phyloP scores from a whole-genome alignment of 2,329 filamentous ascomycete species.

The Aspergillaceae sp. region DNA sequence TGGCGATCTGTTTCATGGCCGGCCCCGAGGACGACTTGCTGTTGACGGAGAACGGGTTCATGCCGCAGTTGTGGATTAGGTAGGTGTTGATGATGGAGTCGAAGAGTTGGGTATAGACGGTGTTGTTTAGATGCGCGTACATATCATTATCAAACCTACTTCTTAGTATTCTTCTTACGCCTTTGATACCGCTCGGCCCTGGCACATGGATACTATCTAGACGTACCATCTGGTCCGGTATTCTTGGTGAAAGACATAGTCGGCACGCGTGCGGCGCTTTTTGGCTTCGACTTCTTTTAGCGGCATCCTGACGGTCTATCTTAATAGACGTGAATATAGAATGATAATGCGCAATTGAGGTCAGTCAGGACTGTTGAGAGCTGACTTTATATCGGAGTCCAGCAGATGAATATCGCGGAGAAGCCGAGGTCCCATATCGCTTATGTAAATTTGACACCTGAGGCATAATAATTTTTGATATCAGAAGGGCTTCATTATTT shows the following conservation, averaged over 20 bases:
- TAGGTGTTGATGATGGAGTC: slow-evolving; percentile 88
- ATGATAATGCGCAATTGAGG: no score
- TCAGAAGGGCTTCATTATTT: not conserved
- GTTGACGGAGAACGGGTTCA: slow-evolving; percentile 57
- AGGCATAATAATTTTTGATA: not conserved
- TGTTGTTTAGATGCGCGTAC: slow-evolving; percentile 91
- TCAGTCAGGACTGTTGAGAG: no score
- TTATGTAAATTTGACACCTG: not conserved
- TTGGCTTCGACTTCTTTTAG: slow-evolving; percentile 43
- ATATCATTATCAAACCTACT: slow-evolving; percentile 84
- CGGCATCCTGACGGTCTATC: slow-evolving; percentile 11
- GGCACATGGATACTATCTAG: slow-evolving; percentile 1
- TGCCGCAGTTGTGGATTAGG: slow-evolving; percentile 66
- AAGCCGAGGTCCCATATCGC: not conserved
- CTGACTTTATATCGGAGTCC: not conserved
- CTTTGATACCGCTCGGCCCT: no score
- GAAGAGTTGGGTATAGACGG: slow-evolving; percentile 76
- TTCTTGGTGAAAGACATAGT: slow-evolving; percentile 71
- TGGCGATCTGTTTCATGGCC: slow-evolving; percentile 53
- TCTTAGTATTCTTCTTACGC: not conserved
- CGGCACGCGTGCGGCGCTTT: slow-evolving; percentile 50
- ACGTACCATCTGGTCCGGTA: slow-evolving; percentile 76
- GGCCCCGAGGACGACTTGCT: slow-evolving; percentile 5
- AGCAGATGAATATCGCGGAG: not conserved
- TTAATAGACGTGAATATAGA: no score